These are phyloP conservation scores for Platismatia glauca DNA, from an alignment of 495 filamentous ascomycete species.

Conservation along the genomic window DNA sequence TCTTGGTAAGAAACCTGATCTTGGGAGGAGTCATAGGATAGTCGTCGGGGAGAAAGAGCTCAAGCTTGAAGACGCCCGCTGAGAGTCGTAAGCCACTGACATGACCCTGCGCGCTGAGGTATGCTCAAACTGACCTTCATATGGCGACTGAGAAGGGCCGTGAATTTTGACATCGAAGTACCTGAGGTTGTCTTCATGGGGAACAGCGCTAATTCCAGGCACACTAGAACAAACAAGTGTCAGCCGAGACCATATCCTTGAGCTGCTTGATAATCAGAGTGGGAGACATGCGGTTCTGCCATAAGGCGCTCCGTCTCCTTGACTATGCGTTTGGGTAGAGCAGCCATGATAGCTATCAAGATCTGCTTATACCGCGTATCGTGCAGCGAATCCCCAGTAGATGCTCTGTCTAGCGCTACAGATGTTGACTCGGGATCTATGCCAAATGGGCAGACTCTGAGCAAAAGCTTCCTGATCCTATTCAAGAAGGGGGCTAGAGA, in stretches of 20 bases:
- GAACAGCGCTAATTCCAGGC: constrained; percentile 90
- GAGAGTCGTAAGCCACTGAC: constrained; percentile 21
- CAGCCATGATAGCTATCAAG: constrained; percentile 44
- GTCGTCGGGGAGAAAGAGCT: constrained; percentile 97
- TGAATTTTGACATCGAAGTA: constrained; percentile 98
- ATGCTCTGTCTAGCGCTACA: not conserved
- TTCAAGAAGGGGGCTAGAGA: not conserved
- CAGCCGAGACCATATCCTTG: constrained; percentile 14
- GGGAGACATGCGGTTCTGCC: constrained; percentile 74
- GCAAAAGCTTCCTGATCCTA: not conserved
- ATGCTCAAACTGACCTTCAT: constrained; percentile 56
- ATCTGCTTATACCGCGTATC: not conserved
- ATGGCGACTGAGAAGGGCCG: constrained; percentile 87
- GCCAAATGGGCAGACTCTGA: not conserved
- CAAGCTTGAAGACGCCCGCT: constrained; percentile 95
- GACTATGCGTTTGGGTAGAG: constrained; percentile 89
- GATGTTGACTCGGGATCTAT: not conserved
- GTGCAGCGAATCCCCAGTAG: not conserved
- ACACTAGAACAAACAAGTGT: constrained; percentile 47
- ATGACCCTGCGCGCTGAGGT: not conserved
- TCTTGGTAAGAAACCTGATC: constrained; percentile 96
- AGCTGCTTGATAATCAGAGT: not conserved
- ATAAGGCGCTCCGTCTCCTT: constrained; percentile 98
- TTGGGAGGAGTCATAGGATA: constrained; percentile 99
- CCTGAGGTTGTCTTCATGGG: constrained; percentile 95